These are phyloP conservation scores for Dactylis glomerata DNA, from an alignment of 176 grass and related monocot species.

Conservation along the genomic window DNA sequence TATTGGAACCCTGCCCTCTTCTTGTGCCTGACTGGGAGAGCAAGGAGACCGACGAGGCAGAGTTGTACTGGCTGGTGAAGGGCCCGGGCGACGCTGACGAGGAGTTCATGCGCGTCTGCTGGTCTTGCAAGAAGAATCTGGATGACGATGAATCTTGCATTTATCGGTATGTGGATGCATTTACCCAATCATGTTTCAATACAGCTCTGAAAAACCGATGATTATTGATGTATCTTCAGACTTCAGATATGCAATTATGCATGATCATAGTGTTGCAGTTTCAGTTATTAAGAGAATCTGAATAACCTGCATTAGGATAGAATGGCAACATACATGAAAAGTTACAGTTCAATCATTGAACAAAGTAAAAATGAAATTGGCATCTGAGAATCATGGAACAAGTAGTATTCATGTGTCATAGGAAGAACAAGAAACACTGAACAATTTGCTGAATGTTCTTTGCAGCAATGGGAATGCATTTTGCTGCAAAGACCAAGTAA, in stretches of 20 bases:
- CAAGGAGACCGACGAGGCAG: slow-evolving; percentile 24
- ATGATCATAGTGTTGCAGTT: background rate
- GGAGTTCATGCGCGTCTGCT: slow-evolving; percentile 50
- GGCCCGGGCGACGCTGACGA: background rate
- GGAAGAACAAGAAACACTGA: slow-evolving; percentile 3
- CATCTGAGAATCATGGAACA: no score
- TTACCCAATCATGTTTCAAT: background rate
- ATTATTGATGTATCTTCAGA: background rate
- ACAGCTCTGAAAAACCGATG: background rate
- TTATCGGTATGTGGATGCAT: slow-evolving; percentile 46
- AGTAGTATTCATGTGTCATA: background rate
- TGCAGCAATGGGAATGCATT: slow-evolving; percentile 69
- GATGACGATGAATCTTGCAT: slow-evolving; percentile 54
- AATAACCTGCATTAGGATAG: background rate
- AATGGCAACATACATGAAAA: background rate
- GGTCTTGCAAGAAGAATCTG: slow-evolving; percentile 63
- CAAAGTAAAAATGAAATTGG: background rate
- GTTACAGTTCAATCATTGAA: background rate
- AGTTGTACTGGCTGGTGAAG: slow-evolving; percentile 61
- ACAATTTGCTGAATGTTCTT: slow-evolving; percentile 22
- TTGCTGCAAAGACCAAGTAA: slow-evolving; percentile 65
- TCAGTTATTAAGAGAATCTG: background rate
- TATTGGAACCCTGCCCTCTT: slow-evolving; percentile 61
- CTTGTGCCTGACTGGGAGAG: slow-evolving; percentile 31
- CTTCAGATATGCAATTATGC: no score